Evolutionary conservation across 2,329 filamentous ascomycete species (phyloP).

Genomic region (Metarhizium brunneum): DNA sequence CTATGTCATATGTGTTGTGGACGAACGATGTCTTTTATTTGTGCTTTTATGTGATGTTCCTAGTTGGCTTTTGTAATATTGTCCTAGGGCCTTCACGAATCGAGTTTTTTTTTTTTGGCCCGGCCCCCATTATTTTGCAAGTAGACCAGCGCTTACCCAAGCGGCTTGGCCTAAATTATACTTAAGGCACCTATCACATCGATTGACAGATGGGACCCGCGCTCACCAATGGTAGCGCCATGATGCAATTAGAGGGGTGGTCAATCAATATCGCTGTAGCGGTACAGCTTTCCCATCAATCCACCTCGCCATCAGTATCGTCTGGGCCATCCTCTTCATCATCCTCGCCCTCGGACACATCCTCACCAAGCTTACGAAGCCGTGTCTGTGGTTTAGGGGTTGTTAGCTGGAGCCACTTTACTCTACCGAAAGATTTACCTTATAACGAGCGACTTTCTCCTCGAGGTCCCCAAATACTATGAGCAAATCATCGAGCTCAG

Average conservation of each 20-base stretch:
- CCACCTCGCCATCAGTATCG: background rate
- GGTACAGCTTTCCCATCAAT: background rate
- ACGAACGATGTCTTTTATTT: background rate
- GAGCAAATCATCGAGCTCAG: conserved; percentile 70
- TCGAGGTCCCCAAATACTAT: conserved; percentile 76
- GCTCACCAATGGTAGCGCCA: background rate
- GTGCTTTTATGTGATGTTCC: background rate
- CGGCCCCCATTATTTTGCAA: background rate
- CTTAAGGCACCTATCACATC: no score
- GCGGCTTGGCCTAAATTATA: no score
- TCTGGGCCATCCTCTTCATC: conserved; percentile 16
- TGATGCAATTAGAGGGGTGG: background rate
- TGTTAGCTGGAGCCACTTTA: background rate
- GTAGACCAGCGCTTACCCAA: no score
- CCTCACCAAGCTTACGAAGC: conserved; percentile 56
- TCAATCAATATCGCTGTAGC: background rate
- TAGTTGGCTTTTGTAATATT: no score
- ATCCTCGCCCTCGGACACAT: conserved; percentile 54
- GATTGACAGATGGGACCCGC: background rate
- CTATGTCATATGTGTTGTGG: no score
- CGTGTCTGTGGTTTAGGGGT: conserved; percentile 32
- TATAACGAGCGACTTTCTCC: conserved; percentile 67
- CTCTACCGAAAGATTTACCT: conserved; percentile 37
- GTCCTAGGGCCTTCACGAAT: background rate
- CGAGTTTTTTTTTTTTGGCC: background rate